Evolutionary conservation across 164 flowering plant species (phyloP), one percentile per base, ranked within the genome.

Genomic region (Vitis cinerea): DNA sequence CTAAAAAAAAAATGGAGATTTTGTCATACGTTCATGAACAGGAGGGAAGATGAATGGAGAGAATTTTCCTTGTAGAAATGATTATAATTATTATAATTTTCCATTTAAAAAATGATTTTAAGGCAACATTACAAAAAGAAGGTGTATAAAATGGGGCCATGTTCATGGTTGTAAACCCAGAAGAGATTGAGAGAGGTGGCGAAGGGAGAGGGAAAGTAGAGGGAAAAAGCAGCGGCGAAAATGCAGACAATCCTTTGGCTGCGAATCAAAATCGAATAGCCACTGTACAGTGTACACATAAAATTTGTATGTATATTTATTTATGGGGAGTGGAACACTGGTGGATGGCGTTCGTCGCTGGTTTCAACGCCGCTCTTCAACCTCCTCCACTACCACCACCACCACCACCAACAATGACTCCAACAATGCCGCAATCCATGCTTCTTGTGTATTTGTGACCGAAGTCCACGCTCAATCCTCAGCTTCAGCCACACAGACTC

Each of bases 281-380:
- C 0, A 6, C 5, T 37, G 44, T 37, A 2, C 23, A 19, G 23
- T 19, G 44, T 3, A 2, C 44, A 6, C 44, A 37, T 37, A 37
- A 37, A 3, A 3, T 37, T 37, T 37, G 8, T 6, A 3, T 37
- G 44, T 37, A 37, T 37, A 37, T 37, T 37, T 37, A 37, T 37
- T 37, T 72, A 80, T 80, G 79, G 81, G 90, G 50, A 71, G 82
- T 66, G 81, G 78, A 13, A 81, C 83, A 23, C 72, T 87, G 61
- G 86, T 79, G 88, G 90, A 87, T 70, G 87, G 84, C 11, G 84
- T 87, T 78, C 86, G 86, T 80, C 85, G 88, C 49, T 85, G 76
- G 87, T 82, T 86, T 71, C 84, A 81, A 65, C 84, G 86, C 59
- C 81, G 75, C 64, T 27, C 73, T 48, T 56, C 72, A 16, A 11